Evolutionary conservation across 1,284 basidiomycete genomes (phyloP), one percentile per base, ranked within the genome.

Genomic region (Phellinidium pouzarii): DNA sequence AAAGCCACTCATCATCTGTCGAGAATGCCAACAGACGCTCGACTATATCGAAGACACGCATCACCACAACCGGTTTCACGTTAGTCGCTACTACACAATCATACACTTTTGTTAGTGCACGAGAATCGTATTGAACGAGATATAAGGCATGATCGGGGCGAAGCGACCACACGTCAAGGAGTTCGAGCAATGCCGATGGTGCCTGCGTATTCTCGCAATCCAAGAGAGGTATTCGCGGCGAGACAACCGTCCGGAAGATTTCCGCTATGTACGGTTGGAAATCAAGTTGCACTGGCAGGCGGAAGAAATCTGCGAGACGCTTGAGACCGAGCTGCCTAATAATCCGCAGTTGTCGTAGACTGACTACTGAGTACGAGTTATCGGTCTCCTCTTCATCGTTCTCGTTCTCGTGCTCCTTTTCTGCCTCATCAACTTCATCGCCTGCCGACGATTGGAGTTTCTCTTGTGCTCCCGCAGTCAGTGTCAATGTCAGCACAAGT

Each of bases 181-280:
- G 74, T 31, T 96, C 91, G 38, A 99, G 73, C 25, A 97, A 74
- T 0, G 92, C 86, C 0, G 94, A 95, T 0, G 94, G 93, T 0
- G 91, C 80, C 68, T 99, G 95, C 0, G 89, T 91, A 62, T 94
- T 97, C 68, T 99, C 95, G 44, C 73, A 73, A 53, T 89, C 83
- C 20, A 99, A 75, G 3, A 73, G 69, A 0, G 79, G 71, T 23
- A 99, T 72, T 17, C 94, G 87, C 0, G 94, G 94, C 0, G 86
- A 84, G 61, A 99, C 87, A 66, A 93, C 79, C 0, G 77, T 70
- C 1, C 73, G 59, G 68, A 93, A 96, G 9, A 86, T 77, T 8
- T 75, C 69, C 0, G 72, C 67, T 59, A 97, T 73, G 68, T 84
- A 96, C 0, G 81, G 76, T 0, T 71, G 61, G 68, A 89, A 95